Base-by-base conservation (phyloP, 805 yeast genomes). In the Starmerella floricola region DNA sequence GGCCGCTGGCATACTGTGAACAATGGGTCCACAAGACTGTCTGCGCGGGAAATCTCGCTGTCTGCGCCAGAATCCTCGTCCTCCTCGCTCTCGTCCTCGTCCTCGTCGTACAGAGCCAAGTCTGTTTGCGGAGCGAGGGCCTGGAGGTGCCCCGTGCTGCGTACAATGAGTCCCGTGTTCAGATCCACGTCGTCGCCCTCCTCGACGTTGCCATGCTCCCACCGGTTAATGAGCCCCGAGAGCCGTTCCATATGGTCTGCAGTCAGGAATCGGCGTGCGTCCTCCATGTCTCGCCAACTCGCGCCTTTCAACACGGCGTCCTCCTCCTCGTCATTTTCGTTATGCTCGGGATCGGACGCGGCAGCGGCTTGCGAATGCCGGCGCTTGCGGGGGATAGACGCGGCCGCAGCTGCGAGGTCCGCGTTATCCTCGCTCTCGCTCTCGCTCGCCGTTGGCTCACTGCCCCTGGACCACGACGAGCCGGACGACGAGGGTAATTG, bases 181-280 rank as follows among this genome's bases (percentile, higher is more conserved):
- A 51, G 40, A 20, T 51, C 53, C 4, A 51, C 36, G 24, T 39
- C 49, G 34, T 51, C 54, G 16, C 53, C 53, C 29, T 44, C 51
- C n/a, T 47, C 51, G 5, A 10, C 30, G 24, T 35, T 21, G n/a
- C 11, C 32, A 34, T 32, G 28, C 30, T 38, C 51, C 42, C 41
- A 35, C 21, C 44, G 39, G 20, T 21, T 16, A 20, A 46, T 26
- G 5, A 51, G 39, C 21, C 29, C 40, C 15, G 18, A 26, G 15
- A 49, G 31, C 27, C 34, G 18, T 8, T 33, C 38, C 10, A 27
- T 8, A 28, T 51, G 53, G 27, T 48, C 53, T 12, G 19, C 12
- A 19, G 38, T 35, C 12, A 49, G 42, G 17, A 27, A 45, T 40
- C 27, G 13, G 19, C 47, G 44, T 37, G 42, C 38, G 15, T 42